A percentile compares a stretch with the other conserved stretches of the same genome.
These are phyloP conservation scores for Sanguinoderma infundibulare DNA, from an alignment of 1,284 basidiomycete genomes.

Conservation along the genomic window DNA sequence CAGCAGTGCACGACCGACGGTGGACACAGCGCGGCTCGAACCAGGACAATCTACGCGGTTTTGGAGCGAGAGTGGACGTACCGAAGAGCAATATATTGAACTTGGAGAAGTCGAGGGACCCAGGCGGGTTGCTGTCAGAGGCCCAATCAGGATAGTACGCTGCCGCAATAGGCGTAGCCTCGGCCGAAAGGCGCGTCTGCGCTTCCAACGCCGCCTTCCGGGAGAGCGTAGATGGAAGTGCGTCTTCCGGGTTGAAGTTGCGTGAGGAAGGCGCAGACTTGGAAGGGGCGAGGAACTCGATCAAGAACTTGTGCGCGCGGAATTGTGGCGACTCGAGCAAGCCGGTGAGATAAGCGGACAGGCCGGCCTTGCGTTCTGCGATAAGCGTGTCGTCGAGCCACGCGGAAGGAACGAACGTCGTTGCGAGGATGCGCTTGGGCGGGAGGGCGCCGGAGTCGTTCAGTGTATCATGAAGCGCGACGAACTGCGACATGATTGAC, in stretches of 20 bases:
- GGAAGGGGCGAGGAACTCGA: conserved; percentile 43
- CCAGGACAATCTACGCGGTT: neutral
- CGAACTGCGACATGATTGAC: conserved; percentile 42
- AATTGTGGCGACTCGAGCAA: conserved; percentile 42
- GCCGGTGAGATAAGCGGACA: conserved; percentile 47
- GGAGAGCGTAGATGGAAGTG: conserved; percentile 49
- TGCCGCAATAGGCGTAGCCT: conserved; percentile 36
- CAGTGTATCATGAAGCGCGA: conserved; percentile 43
- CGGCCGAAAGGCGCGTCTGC: conserved; percentile 21
- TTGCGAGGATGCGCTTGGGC: conserved; percentile 52
- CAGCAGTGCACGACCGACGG: neutral
- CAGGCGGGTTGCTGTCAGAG: conserved; percentile 58
- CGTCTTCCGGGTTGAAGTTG: conserved; percentile 46
- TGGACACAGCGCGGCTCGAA: neutral
- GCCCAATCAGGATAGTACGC: conserved; percentile 79
- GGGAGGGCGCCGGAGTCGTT: conserved; percentile 46
- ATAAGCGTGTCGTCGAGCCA: conserved; percentile 58
- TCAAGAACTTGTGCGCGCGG: conserved; percentile 36
- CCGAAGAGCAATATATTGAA: conserved; percentile 77
- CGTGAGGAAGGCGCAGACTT: conserved; percentile 20
- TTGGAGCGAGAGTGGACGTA: conserved; percentile 25
- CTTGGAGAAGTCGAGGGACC: conserved; percentile 68
- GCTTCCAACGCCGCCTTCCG: conserved; percentile 43
- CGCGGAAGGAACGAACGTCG: conserved; percentile 52
- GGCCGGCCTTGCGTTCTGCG: conserved; percentile 53